These are phyloP conservation scores for Crithidia sp. DNA, from an alignment of 208 protist species.

Conservation along the genomic window DNA sequence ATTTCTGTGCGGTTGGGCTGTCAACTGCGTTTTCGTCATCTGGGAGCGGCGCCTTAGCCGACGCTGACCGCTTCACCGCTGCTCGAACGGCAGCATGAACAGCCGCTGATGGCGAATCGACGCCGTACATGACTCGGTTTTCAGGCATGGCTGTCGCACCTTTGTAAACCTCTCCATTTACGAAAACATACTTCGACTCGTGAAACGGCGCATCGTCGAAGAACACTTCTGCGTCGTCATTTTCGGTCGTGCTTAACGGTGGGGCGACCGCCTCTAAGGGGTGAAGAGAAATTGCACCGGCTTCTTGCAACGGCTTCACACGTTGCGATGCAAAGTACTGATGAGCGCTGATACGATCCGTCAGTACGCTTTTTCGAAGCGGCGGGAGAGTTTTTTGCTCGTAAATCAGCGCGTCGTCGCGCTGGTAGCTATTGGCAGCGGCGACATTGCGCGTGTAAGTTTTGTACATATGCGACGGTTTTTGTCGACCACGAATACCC, in stretches of 20 bases:
- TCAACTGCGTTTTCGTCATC: neutral
- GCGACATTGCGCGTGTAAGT: neutral
- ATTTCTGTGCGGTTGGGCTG: neutral
- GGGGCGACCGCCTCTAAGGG: neutral
- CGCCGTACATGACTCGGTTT: slow-evolving; percentile 11
- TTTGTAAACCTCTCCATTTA: slow-evolving; percentile 14
- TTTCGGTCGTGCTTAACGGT: neutral
- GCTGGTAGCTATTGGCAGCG: neutral
- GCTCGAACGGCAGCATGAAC: slow-evolving; percentile 7
- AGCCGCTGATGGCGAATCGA: slow-evolving; percentile 13
- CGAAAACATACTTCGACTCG: slow-evolving; percentile 4
- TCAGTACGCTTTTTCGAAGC: slow-evolving; percentile 14
- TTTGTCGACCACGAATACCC: slow-evolving; percentile 10
- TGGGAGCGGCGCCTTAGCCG: neutral
- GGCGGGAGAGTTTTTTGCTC: neutral
- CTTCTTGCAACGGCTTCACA: slow-evolving; percentile 3
- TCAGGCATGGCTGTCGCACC: neutral
- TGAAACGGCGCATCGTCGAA: slow-evolving; percentile 23
- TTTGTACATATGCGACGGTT: neutral
- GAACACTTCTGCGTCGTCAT: slow-evolving; percentile 1
- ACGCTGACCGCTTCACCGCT: neutral
- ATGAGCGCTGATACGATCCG: slow-evolving; percentile 13
- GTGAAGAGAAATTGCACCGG: slow-evolving; percentile 5
- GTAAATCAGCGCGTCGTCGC: neutral
- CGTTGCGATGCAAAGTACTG: slow-evolving; percentile 1